Evolutionary conservation across 164 flowering plant genomes (phyloP).

Genomic region (Liriodendron chinense): DNA sequence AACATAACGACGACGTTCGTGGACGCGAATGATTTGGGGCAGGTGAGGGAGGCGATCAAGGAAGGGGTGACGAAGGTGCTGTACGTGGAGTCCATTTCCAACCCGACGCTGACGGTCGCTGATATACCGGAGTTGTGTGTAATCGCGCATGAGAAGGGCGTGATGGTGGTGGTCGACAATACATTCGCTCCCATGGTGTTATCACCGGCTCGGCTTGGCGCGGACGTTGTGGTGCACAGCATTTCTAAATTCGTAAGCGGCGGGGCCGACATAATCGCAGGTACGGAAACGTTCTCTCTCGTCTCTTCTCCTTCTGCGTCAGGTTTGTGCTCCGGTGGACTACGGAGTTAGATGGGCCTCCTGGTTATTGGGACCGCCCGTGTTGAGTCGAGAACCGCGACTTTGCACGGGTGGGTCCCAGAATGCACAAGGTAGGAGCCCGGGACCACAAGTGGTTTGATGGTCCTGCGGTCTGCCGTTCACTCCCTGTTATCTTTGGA

Average conservation of each 20-base stretch:
- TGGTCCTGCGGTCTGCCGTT: no score
- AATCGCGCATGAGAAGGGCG: constrained; percentile 73
- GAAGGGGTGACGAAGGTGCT: constrained; percentile 65
- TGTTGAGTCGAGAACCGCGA: no score
- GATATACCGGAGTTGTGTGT: constrained; percentile 61
- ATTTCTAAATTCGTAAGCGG: constrained; percentile 89
- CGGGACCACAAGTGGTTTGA: no score
- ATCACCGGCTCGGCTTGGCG: constrained; percentile 85
- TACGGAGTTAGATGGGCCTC: no score
- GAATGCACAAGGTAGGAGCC: no score
- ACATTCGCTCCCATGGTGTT: constrained; percentile 89
- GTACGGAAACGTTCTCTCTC: constrained; percentile 21
- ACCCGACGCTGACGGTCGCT: constrained; percentile 80
- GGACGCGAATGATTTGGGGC: constrained; percentile 42
- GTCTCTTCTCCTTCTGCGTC: no score
- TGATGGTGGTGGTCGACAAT: constrained; percentile 80
- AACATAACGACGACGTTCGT: constrained; percentile 82
- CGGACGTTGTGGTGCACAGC: constrained; percentile 90
- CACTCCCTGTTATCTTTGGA: no score
- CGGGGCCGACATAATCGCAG: constrained; percentile 90
- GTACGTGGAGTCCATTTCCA: constrained; percentile 76
- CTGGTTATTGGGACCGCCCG: no score
- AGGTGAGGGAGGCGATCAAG: constrained; percentile 47
- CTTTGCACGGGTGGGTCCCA: no score
- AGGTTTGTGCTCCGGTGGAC: no score